These are phyloP conservation scores for Obelidium mucronatum DNA, from an alignment of 192 early-diverging fungal genomes.

Conservation along the genomic window DNA sequence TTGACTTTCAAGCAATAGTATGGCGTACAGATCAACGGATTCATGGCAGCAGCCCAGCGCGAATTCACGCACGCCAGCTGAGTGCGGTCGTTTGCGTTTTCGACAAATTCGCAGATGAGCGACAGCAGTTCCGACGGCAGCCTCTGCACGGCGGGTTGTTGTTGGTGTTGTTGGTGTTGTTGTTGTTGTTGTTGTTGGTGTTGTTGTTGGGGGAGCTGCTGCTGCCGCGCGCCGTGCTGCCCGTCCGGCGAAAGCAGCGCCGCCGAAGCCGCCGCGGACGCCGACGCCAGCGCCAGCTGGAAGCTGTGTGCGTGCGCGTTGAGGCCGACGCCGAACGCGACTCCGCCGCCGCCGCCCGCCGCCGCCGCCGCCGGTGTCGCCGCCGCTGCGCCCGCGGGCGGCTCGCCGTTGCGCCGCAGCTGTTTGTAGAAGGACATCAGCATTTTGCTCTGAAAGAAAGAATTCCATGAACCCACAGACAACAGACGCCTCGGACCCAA, in stretches of 20 bases:
- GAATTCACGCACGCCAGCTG: neutral
- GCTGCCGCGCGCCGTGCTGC: neutral
- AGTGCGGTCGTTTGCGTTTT: neutral
- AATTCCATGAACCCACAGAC: no score
- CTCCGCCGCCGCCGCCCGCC: neutral
- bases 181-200: no score
- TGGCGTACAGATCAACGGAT: neutral
- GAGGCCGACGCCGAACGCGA: no score
- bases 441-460: no score
- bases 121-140: conserved; percentile 13
- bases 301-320: no score
- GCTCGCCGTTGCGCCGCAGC: neutral
- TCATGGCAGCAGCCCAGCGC: neutral
- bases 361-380: neutral
- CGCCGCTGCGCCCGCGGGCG: no score
- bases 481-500: no score
- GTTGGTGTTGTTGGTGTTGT: no score
- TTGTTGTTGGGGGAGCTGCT: conserved; percentile 3
- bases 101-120: neutral
- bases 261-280: no score
- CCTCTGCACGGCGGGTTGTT: neutral
- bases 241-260: no score
- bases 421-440: neutral
- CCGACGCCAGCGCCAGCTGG: no score
- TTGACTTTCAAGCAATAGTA: neutral